Evolutionary conservation across 257 asterid species (phyloP).

Genomic region (Leonotis leonurus): DNA sequence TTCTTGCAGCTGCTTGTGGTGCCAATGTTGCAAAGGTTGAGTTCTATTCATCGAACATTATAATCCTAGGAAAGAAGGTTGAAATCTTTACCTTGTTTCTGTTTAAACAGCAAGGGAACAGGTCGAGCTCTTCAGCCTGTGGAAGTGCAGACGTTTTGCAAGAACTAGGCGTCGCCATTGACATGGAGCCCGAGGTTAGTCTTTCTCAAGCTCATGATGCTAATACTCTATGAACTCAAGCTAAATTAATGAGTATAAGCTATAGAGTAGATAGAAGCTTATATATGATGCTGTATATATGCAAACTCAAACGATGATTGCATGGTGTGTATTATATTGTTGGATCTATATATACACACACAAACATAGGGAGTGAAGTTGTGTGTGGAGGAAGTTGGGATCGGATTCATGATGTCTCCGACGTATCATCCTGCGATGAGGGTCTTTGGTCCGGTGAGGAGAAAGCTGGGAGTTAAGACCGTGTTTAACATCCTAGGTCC

Average conservation of each 20-base stretch:
- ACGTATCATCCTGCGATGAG: constrained; percentile 82
- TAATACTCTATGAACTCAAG: no score
- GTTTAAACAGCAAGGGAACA: constrained; percentile 68
- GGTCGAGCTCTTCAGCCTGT: constrained; percentile 91
- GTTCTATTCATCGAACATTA: background rate
- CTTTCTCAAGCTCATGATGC: background rate
- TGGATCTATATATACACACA: no score
- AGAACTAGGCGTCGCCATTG: constrained; percentile 66
- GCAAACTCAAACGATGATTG: no score
- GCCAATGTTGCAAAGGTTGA: constrained; percentile 80
- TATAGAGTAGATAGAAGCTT: no score
- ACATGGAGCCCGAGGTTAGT: constrained; percentile 63
- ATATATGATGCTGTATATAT: no score
- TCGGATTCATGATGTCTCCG: constrained; percentile 91
- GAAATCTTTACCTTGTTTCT: background rate
- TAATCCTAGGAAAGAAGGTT: background rate
- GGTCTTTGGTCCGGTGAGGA: constrained; percentile 69
- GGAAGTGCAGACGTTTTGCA: constrained; percentile 90
- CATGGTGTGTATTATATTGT: no score
- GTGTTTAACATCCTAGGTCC: constrained; percentile 80
- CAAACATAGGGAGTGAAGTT: constrained; percentile 49
- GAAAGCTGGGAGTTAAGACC: constrained; percentile 68
- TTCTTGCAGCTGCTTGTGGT: constrained; percentile 91
- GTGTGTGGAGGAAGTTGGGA: constrained; percentile 62
- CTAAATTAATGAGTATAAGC: no score